Evolutionary conservation across 2,329 filamentous ascomycete species (phyloP).

Genomic region (Laburnicola sp.): DNA sequence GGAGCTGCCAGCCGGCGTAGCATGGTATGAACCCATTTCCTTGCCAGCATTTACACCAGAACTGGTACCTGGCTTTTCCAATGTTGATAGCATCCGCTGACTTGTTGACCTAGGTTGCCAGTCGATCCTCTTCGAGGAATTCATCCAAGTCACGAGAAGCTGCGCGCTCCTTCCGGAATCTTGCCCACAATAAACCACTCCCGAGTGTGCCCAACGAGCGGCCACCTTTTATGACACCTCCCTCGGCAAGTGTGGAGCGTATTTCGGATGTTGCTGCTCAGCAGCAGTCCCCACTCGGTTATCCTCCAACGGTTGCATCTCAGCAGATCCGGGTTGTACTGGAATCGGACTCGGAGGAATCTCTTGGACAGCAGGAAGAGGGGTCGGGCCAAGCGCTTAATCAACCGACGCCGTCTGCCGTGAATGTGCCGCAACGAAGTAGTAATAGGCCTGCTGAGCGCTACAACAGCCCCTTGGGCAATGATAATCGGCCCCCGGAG

Average conservation of each 20-base stretch:
- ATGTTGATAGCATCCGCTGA: conserved; percentile 13
- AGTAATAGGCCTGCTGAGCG: conserved; percentile 22
- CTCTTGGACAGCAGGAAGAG: conserved; percentile 19
- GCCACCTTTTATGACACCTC: conserved; percentile 27
- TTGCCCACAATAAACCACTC: conserved; percentile 42
- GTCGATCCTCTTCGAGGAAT: conserved; percentile 43
- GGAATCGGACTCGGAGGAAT: conserved; percentile 24
- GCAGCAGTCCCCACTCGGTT: conserved; percentile 3
- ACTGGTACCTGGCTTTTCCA: no score
- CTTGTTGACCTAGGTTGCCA: conserved; percentile 34
- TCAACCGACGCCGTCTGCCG: conserved; percentile 14
- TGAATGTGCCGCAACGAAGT: conserved; percentile 19
- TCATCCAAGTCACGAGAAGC: conserved; percentile 41
- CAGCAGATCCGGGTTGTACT: conserved; percentile 23
- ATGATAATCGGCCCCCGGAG: conserved; percentile 15
- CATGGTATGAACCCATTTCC: conserved; percentile 59
- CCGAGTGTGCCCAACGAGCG: conserved; percentile 38
- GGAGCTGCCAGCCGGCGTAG: conserved; percentile 79
- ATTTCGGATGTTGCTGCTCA: background rate
- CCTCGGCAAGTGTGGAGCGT: conserved; percentile 21
- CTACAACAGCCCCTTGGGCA: conserved; percentile 27
- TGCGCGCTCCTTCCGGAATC: conserved; percentile 36
- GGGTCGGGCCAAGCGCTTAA: conserved; percentile 9
- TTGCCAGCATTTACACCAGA: no score
- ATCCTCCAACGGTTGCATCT: no score